Percentiles rank a stretch among this genome's conserved stretches.
These are phyloP conservation scores for Nissolia schottii DNA, from an alignment of 306 rosid genomes.

Conservation along the genomic window DNA sequence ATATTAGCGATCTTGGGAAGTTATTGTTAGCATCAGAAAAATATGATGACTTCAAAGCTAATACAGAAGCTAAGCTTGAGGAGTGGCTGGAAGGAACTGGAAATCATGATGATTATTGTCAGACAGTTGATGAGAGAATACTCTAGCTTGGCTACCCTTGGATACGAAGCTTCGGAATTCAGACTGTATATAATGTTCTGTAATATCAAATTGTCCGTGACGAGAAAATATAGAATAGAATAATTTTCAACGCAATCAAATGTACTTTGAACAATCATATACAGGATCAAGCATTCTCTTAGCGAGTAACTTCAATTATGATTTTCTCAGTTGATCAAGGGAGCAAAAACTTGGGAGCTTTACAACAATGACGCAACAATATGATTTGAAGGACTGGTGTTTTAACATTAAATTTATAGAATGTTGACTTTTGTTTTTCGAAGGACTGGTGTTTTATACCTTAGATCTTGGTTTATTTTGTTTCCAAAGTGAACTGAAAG, in stretches of 20 bases:
- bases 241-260: neutral
- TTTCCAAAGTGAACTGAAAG: neutral
- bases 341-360: neutral
- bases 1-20: conserved; percentile 9
- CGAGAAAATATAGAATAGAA: neutral
- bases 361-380: neutral
- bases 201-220: neutral
- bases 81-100: conserved; percentile 72
- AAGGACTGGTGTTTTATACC: neutral
- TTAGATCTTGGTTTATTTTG: neutral
- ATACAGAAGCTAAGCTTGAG: conserved; percentile 62
- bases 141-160: neutral
- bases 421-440: too few species aligned
- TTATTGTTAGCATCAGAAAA: conserved; percentile 39
- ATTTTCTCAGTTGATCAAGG: neutral
- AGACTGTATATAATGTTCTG: conserved; percentile 28
- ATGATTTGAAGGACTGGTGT: neutral
- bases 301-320: neutral
- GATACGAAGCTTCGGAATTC: conserved; percentile 2
- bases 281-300: neutral
- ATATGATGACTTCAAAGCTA: conserved; percentile 67
- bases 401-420: neutral
- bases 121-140: conserved; percentile 26
- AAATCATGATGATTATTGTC: conserved; percentile 3
- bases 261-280: neutral